Base-by-base conservation (phyloP, 768 basidiomycete genomes). In the Pleurotus eryngii region DNA sequence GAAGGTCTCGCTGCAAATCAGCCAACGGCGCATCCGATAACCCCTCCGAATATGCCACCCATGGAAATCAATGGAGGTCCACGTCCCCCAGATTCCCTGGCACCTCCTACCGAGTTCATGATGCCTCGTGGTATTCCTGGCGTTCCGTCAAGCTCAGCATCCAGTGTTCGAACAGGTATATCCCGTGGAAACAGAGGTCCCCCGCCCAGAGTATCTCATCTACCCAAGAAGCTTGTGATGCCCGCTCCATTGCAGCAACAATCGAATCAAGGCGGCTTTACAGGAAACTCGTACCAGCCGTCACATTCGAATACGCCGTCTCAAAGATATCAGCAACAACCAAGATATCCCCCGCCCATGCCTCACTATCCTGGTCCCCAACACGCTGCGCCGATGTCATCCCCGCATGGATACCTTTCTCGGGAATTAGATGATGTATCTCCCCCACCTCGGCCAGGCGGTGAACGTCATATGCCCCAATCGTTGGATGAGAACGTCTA, bases 151-250 rank as follows among this genome's bases (percentile, higher is more conserved):
- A 54, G 39, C 37, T 54, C 51, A 51, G 30, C 24, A 14, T 40
- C 51, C 3, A 54, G 51, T 9, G 39, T 54, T 20, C 14, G 39
- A 18, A 54, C 51, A 42, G 51, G 51, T 20, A 38, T 54, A 5
- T 40, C 37, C 4, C 37, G 51, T 14, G 11, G 12, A 12, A 54
- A 39, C n/a, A 54, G 51, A 38, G 51, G 51, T 7, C 51, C 39
- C 6, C 51, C 51, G 20, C 51, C 51, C 11, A 54, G 42, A 39
- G 42, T 22, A 3, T 54, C 51, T 40, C 51, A 54, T 54, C 39
- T 54, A 11, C 51, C 51, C 22, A 54, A 54, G 51, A 54, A 42
- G 51, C 18, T 54, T 4, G 51, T 54, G 9, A 54, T 54, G 51
- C 51, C 51, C 6, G 51, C 51, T 20, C 51, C 51, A 4, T 37